These are phyloP conservation scores for Fusarium fujikuroi DNA, from an alignment of 2,329 filamentous ascomycete genomes.

Conservation along the genomic window DNA sequence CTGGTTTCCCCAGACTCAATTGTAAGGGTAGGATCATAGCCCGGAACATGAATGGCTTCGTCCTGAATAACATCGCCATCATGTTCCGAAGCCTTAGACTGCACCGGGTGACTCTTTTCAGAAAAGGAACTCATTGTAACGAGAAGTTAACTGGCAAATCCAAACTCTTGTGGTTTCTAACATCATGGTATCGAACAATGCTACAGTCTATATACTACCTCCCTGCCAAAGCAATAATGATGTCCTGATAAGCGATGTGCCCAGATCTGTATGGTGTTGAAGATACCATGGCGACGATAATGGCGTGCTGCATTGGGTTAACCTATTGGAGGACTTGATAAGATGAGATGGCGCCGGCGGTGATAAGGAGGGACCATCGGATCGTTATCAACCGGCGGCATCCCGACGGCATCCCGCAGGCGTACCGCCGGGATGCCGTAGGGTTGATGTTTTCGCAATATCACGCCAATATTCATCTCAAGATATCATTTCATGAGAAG, in stretches of 20 bases:
- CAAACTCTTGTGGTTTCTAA: not conserved
- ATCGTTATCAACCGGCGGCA: slow-evolving; percentile 37
- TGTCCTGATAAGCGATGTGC: not conserved
- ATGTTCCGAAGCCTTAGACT: slow-evolving; percentile 6
- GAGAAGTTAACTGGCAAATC: not conserved
- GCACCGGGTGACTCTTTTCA: slow-evolving; percentile 10
- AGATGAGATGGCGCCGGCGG: not conserved
- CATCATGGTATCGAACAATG: not conserved
- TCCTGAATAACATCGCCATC: slow-evolving; percentile 18
- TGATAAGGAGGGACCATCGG: slow-evolving; percentile 2
- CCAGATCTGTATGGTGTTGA: slow-evolving; percentile 12
- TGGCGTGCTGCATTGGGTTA: slow-evolving; percentile 40
- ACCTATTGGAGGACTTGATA: slow-evolving; percentile 20
- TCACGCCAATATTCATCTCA: not conserved
- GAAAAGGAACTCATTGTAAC: slow-evolving; percentile 24
- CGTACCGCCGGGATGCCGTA: slow-evolving; percentile 26
- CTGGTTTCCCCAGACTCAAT: slow-evolving; percentile 15
- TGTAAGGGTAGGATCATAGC: slow-evolving; percentile 38
- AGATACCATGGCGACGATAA: slow-evolving; percentile 41
- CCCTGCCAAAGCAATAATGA: not conserved
- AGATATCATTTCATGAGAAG: not conserved
- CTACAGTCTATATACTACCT: slow-evolving; percentile 3
- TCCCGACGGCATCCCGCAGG: not conserved
- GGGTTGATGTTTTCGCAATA: not conserved
- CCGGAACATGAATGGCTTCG: slow-evolving; percentile 36